Evolutionary conservation across 495 filamentous ascomycete species (phyloP).

Genomic region (Lindgomyces ingoldianus): DNA sequence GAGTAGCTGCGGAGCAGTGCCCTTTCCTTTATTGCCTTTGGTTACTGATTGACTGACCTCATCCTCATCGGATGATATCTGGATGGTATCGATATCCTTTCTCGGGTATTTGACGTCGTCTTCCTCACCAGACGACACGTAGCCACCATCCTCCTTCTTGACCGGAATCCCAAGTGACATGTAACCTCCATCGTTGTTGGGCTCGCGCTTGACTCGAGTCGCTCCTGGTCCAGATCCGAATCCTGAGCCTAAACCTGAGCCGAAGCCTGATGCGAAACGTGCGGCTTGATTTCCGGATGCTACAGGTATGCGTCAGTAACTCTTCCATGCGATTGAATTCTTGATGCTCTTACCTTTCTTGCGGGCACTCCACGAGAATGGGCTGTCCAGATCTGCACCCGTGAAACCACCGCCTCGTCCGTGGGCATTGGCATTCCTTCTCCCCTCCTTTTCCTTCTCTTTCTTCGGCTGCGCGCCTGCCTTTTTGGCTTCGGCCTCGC

Average conservation of each 20-base stretch:
- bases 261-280: too few species aligned
- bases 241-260: too few species aligned
- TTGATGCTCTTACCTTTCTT: background rate
- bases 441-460: background rate
- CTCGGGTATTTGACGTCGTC: conserved; percentile 33
- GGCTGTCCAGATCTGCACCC: conserved; percentile 24
- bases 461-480: conserved; percentile 10
- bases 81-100: conserved; percentile 40
- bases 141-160: conserved; percentile 40
- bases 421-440: background rate
- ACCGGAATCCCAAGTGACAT: conserved; percentile 7
- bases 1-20: background rate
- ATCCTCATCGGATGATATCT: conserved; percentile 42
- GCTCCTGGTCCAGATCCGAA: conserved; percentile 12
- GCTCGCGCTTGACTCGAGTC: background rate
- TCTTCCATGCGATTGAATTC: too few species aligned
- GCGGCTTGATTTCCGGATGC: too few species aligned
- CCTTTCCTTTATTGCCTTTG: conserved; percentile 2
- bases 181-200: background rate
- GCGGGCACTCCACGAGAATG: conserved; percentile 33
- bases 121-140: conserved; percentile 43
- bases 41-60: conserved; percentile 2
- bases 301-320: too few species aligned
- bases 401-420: background rate
- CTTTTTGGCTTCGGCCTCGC: conserved; percentile 19